A percentile compares a stretch with the other conserved stretches of the same genome.
Conservation (phyloP, 371 early-diverging fungal genomes). For the Coemansia sp. region DNA sequence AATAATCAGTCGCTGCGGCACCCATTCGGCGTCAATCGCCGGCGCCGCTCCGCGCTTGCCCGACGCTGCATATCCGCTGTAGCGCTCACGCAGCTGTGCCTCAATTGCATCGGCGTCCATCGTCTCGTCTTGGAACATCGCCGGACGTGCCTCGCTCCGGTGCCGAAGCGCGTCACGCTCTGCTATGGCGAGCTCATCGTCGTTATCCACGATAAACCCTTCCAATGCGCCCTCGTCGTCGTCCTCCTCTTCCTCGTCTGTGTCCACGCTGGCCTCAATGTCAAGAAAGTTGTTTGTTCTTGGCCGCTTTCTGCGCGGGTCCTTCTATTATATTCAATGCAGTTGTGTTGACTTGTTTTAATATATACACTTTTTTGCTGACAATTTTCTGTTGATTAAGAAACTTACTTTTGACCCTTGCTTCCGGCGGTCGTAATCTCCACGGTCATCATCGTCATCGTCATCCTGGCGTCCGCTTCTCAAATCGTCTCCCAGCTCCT, state of each 20-base stretch:
- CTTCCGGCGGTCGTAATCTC: constrained; percentile 43
- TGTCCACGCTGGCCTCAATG: constrained; percentile 71
- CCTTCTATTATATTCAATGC: constrained; percentile 12
- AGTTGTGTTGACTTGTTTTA: neutral
- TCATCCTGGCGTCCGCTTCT: constrained; percentile 51
- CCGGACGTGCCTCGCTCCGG: constrained; percentile 56
- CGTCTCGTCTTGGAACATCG: constrained; percentile 66
- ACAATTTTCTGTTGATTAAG: too few species aligned
- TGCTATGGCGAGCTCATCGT: constrained; percentile 65
- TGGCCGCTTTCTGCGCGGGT: constrained; percentile 54
- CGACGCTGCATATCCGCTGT: constrained; percentile 61
- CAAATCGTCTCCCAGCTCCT: constrained; percentile 59
- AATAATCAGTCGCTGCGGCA: constrained; percentile 76
- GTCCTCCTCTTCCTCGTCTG: constrained; percentile 75
- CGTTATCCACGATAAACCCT: constrained; percentile 71
- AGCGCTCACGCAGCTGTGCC: constrained; percentile 71
- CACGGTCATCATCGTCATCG: constrained; percentile 51
- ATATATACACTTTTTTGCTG: too few species aligned
- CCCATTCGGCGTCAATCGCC: constrained; percentile 64
- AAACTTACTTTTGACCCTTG: constrained; percentile 7
- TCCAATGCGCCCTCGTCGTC: constrained; percentile 75
- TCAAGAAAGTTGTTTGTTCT: constrained; percentile 56
- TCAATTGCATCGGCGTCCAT: constrained; percentile 86
- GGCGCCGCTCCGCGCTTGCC: constrained; percentile 51
- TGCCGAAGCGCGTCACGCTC: constrained; percentile 53